Evolutionary conservation across 2,329 filamentous ascomycete genomes (phyloP).

Genomic region (Stachybotrys elegans): DNA sequence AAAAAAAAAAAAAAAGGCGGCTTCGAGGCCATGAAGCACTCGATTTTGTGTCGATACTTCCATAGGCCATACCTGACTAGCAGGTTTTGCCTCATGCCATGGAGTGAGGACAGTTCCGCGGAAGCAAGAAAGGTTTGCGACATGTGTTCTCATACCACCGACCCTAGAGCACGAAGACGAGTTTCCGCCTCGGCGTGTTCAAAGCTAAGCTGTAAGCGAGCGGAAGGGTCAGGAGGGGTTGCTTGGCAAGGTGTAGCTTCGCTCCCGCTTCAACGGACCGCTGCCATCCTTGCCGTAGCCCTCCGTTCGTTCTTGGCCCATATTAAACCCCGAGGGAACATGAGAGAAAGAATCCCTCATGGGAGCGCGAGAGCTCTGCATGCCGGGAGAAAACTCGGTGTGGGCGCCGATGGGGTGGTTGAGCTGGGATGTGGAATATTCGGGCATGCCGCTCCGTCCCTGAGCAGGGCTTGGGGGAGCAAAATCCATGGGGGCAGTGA

Average conservation of each 20-base stretch:
- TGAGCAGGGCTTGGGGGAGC: slow-evolving; percentile 19
- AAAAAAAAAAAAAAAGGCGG: too few relatives aligned
- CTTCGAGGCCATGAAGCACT: too few relatives aligned
- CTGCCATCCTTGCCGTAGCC: slow-evolving; percentile 12
- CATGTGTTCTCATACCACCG: too few relatives aligned
- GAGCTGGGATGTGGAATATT: slow-evolving; percentile 50
- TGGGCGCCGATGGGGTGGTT: slow-evolving; percentile 49
- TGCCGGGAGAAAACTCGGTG: slow-evolving; percentile 46
- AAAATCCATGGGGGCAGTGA: slow-evolving; percentile 50
- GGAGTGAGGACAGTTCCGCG: too few relatives aligned
- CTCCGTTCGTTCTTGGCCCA: slow-evolving; percentile 6
- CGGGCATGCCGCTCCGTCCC: slow-evolving; percentile 28
- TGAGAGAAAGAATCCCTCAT: slow-evolving; percentile 40
- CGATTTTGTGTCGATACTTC: too few relatives aligned
- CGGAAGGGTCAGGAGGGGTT: slow-evolving; percentile 2
- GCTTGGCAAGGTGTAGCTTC: slow-evolving; percentile 27
- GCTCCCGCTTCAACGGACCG: slow-evolving; percentile 31
- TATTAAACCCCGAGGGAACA: slow-evolving; percentile 19
- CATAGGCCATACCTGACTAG: too few relatives aligned
- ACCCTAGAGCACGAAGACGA: too few relatives aligned
- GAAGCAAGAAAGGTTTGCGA: too few relatives aligned
- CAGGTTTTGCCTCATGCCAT: too few relatives aligned
- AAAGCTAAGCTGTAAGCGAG: slow-evolving; percentile 5
- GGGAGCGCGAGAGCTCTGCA: slow-evolving; percentile 37
- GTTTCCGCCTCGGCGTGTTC: too few relatives aligned